Evolutionary conservation across 495 filamentous ascomycete species (phyloP).

Genomic region (Neurospora sp.): DNA sequence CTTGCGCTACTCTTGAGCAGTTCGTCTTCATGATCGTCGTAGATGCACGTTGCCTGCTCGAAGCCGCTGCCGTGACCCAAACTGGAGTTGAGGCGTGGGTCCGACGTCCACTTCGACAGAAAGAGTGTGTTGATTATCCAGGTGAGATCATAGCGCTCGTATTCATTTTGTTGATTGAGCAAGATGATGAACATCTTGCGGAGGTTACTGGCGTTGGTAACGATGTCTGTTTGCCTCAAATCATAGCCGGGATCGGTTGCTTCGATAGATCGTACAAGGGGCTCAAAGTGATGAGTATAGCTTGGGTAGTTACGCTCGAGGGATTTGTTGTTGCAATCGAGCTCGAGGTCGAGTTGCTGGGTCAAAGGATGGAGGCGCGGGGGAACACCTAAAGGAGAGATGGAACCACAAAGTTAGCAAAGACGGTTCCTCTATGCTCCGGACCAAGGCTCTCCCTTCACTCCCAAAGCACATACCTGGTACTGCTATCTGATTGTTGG

Average conservation of each 20-base stretch:
- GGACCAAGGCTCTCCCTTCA: not conserved
- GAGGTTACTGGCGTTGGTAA: constrained; percentile 16
- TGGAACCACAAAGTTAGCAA: not conserved
- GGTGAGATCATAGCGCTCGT: constrained; percentile 14
- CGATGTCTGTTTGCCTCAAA: constrained; percentile 3
- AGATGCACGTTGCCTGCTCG: constrained; percentile 13
- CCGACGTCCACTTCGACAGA: constrained; percentile 12
- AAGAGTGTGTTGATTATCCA: constrained; percentile 3
- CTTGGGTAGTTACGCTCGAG: not conserved
- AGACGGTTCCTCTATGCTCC: not conserved
- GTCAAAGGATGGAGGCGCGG: constrained; percentile 9
- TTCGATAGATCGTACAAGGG: constrained; percentile 12
- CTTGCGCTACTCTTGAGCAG: constrained; percentile 10
- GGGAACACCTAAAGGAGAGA: constrained; percentile 3
- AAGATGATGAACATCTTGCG: constrained; percentile 17
- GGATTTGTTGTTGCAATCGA: constrained; percentile 2
- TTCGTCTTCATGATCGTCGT: constrained; percentile 1
- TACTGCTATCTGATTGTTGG: constrained; percentile 13
- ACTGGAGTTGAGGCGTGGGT: constrained; percentile 1
- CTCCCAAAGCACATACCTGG: constrained; percentile 9
- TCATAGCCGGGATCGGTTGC: constrained; percentile 3
- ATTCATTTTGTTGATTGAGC: not conserved
- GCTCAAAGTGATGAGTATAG: constrained; percentile 13
- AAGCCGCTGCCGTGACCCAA: constrained; percentile 13
- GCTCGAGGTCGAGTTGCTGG: not conserved